A percentile compares a stretch with the other conserved stretches of the same genome.
Conservation (phyloP, 2,329 filamentous ascomycete species). For the Chaetoscypha palmicola region DNA sequence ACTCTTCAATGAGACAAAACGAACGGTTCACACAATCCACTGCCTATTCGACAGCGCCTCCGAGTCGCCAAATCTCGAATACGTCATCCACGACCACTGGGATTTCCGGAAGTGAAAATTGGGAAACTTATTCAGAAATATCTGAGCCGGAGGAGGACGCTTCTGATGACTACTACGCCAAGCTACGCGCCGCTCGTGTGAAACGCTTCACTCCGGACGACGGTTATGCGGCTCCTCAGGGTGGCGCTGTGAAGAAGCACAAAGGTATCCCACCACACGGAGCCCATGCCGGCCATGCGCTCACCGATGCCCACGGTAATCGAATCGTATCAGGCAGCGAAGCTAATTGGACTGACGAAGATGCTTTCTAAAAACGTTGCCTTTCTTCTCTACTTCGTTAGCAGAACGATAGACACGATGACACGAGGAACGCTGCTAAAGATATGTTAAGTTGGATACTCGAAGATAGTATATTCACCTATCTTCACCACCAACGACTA, state of each 20-base stretch:
- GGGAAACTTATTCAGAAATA: constrained; percentile 90
- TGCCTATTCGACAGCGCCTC: constrained; percentile 23
- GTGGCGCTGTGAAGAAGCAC: constrained; percentile 45
- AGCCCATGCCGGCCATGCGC: constrained; percentile 40
- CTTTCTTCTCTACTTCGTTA: neutral
- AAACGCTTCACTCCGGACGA: constrained; percentile 55
- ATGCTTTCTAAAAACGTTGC: constrained; percentile 40
- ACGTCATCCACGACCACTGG: constrained; percentile 59
- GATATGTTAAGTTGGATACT: neutral
- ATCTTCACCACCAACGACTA: neutral
- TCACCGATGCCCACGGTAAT: constrained; percentile 53
- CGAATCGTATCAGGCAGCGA: constrained; percentile 58
- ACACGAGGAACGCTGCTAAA: neutral
- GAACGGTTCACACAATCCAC: constrained; percentile 29
- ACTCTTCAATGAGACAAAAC: constrained; percentile 38
- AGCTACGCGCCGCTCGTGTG: constrained; percentile 59
- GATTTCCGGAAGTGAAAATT: constrained; percentile 85
- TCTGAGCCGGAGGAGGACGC: constrained; percentile 70
- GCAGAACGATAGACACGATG: neutral
- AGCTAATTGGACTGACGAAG: constrained; percentile 53
- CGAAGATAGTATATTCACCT: neutral
- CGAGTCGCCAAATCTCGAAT: constrained; percentile 61
- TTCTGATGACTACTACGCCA: constrained; percentile 82
- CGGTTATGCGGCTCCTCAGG: constrained; percentile 25
- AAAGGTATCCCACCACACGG: constrained; percentile 45